Evolutionary conservation across 768 basidiomycete species (phyloP).

Genomic region (Lactarius hatsudake): DNA sequence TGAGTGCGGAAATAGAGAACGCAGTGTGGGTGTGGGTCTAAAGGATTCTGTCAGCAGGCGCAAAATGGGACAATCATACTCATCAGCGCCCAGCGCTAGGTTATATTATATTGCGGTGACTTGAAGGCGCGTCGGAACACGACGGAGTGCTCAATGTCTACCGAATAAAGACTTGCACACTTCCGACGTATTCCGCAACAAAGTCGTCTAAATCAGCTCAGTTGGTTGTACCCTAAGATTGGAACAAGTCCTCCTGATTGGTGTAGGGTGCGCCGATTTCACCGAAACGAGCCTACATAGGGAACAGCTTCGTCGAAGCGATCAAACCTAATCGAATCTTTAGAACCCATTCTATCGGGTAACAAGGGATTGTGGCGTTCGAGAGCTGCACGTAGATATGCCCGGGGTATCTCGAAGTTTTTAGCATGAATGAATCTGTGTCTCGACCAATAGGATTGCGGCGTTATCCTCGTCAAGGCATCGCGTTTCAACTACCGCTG

Average conservation of each 20-base stretch:
- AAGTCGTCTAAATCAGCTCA: background rate
- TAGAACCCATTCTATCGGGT: background rate
- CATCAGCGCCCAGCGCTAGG: background rate
- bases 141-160: background rate
- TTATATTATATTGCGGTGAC: background rate
- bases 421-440: background rate
- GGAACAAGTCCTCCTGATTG: background rate
- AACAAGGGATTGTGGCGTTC: conserved; percentile 12
- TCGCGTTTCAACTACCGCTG: conserved; percentile 5
- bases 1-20: background rate
- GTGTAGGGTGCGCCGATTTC: conserved; percentile 4
- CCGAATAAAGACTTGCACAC: background rate
- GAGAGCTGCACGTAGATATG: conserved; percentile 3
- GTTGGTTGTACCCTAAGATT: conserved; percentile 7
- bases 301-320: conserved; percentile 8
- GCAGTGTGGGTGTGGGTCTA: background rate
- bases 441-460: conserved; percentile 1
- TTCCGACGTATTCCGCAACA: background rate
- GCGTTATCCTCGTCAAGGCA: conserved; percentile 3
- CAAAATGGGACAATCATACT: background rate
- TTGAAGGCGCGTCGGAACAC: background rate
- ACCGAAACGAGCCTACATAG: conserved; percentile 1
- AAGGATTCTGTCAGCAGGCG: background rate
- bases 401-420: conserved; percentile 6
- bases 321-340: conserved; percentile 9